Base-by-base conservation (phyloP, 768 basidiomycete species). In the Mycena polygramma region DNA sequence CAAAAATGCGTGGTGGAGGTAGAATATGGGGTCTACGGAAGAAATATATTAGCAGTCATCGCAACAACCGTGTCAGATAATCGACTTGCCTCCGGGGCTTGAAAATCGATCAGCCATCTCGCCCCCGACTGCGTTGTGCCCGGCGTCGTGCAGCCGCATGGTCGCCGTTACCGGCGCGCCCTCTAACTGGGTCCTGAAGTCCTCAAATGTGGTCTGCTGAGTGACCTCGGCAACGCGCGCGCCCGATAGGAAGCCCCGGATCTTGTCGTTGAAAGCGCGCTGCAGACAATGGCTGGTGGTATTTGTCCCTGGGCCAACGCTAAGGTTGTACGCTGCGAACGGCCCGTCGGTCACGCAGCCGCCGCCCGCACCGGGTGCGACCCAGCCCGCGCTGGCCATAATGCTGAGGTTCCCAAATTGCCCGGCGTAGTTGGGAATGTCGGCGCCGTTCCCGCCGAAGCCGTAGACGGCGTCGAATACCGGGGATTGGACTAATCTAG, bases 1-100 rank as follows among this genome's bases (percentile, higher is more conserved):
- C 15, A 85, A 60, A 61, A 82, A 83, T 15, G 80, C 78, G 62
- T 83, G 82, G 66, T 84, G 83, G 22, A 83, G 72, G 72, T 81
- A 83, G 74, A 84, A 84, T 11, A 85, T 46, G 6, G 83, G 82
- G 58, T 84, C 82, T 83, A 26, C 14, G 54, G 11, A 11, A 30
- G 17, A 57, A 45, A n/a, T n/a, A 30, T 19, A 30, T 39, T 46
- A 39, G 9, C 20, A 48, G 4, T 4, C 51, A 53, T 59, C 17
- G 37, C 22, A 15, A 13, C 5, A 4, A 35, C 30, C 30, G 30
- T 30, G 30, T 8, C 6, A 13, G 24, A 65, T 8, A 17, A 24
- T 19, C 17, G 45, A 73, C 81, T 69, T 17, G 80, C 83, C 83
- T 77, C 79, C 82, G 14, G 81, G 82, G 58, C 83, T 83, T 3